A percentile compares a stretch with the other conserved stretches of the same genome.
These are phyloP conservation scores for Actinidia chinensis DNA, from an alignment of 179 eudicot species.

Conservation along the genomic window DNA sequence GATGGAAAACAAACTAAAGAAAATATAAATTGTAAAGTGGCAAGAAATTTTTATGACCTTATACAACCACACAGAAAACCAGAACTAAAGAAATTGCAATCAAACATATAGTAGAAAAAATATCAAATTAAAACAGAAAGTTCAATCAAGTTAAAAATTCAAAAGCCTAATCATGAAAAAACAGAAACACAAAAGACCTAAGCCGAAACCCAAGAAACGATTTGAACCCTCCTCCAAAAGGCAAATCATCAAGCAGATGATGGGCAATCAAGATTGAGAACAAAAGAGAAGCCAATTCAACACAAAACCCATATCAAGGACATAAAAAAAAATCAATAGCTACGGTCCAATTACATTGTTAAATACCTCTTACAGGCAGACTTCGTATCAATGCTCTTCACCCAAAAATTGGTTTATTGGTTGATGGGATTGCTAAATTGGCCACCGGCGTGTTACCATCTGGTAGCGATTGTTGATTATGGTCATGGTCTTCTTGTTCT, in stretches of 20 bases:
- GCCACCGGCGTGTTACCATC: constrained; percentile 45
- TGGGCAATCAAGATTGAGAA: neutral
- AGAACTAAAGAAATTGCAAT: too few species aligned
- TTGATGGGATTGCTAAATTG: constrained; percentile 31
- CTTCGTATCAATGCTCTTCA: constrained; percentile 60
- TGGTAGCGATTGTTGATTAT: constrained; percentile 35
- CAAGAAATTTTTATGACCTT: too few species aligned
- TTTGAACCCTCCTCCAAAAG: too few species aligned
- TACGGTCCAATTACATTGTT: neutral
- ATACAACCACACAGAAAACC: too few species aligned
- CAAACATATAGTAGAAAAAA: too few species aligned
- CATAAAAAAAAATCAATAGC: neutral
- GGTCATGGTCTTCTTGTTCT: constrained; percentile 34
- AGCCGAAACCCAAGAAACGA: too few species aligned
- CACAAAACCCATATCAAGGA: neutral
- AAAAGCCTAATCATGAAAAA: too few species aligned
- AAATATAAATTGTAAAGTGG: too few species aligned
- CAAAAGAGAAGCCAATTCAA: neutral
- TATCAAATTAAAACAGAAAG: too few species aligned
- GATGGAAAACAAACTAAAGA: too few species aligned
- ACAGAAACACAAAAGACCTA: too few species aligned
- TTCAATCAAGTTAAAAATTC: too few species aligned
- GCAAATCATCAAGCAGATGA: neutral
- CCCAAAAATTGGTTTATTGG: constrained; percentile 49
- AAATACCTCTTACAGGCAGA: constrained; percentile 72